A percentile compares a stretch with the other conserved stretches of the same genome.
phyloP scores from a whole-genome alignment of 192 early-diverging fungal species.

The Chytriomyces confervae region DNA sequence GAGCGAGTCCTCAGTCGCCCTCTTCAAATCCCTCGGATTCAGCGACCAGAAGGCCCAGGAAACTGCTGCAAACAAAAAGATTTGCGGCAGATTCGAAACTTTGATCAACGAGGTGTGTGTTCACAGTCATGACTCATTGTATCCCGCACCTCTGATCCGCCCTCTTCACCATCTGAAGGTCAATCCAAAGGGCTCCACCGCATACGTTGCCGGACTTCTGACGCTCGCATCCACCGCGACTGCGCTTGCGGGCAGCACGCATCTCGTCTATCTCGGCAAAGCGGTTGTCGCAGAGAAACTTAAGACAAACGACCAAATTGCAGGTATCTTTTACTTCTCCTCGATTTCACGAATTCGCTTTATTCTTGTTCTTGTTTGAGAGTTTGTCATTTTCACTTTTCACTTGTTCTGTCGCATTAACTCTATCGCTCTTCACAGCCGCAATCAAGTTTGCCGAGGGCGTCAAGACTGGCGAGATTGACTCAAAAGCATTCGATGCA shows the following conservation, averaged over 20 bases:
- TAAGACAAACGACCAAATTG: conserved; percentile 82
- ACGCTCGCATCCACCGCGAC: conserved; percentile 85
- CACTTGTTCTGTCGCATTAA: neutral
- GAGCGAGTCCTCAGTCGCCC: conserved; percentile 37
- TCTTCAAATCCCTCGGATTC: conserved; percentile 89
- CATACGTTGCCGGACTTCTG: conserved; percentile 80
- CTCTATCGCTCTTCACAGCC: conserved; percentile 51
- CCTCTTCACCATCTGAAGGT: no score
- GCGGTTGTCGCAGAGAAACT: conserved; percentile 72
- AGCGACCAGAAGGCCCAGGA: conserved; percentile 91
- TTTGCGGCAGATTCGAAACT: conserved; percentile 75
- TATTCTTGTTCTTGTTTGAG: no score
- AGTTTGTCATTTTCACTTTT: neutral
- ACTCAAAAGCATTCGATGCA: conserved; percentile 77
- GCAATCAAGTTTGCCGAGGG: conserved; percentile 88
- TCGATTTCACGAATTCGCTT: neutral
- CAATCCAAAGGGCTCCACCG: conserved; percentile 21
- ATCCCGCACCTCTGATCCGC: no score
- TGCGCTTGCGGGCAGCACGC: conserved; percentile 67
- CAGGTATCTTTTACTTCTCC: conserved; percentile 56
- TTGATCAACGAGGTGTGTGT: conserved; percentile 71
- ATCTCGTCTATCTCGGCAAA: conserved; percentile 80
- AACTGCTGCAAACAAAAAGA: conserved; percentile 94
- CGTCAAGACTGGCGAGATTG: conserved; percentile 54
- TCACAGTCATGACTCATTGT: no score